Evolutionary conservation across 1,284 basidiomycete species (phyloP).

Genomic region (Phaffia rhodozyma): DNA sequence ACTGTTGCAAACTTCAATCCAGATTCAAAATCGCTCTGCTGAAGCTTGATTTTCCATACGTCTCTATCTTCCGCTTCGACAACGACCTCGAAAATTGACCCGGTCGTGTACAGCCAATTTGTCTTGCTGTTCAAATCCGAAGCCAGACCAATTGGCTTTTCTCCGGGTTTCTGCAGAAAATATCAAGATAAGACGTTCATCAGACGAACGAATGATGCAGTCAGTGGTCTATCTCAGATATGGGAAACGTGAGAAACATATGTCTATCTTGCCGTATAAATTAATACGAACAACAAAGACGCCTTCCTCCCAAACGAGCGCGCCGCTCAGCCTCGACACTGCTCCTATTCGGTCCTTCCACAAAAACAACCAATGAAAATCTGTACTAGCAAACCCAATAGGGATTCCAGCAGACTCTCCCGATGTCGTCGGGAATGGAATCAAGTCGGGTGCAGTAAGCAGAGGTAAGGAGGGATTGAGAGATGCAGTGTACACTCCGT

Average conservation of each 20-base stretch:
- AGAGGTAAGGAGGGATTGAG: constrained; percentile 47
- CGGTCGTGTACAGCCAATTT: constrained; percentile 88
- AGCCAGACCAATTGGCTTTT: constrained; percentile 58
- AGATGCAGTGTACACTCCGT: constrained; percentile 16
- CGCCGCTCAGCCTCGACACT: constrained; percentile 68
- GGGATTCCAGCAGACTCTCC: constrained; percentile 34
- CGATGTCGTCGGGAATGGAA: constrained; percentile 25
- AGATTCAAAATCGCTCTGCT: constrained; percentile 59
- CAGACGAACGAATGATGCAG: no score
- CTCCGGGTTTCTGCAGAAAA: constrained; percentile 50
- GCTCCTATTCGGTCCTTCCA: constrained; percentile 69
- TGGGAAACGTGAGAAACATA: not conserved
- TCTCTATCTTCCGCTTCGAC: constrained; percentile 81
- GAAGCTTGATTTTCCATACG: constrained; percentile 84
- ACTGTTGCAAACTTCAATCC: constrained; percentile 77
- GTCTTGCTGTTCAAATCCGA: constrained; percentile 77
- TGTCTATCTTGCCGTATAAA: no score
- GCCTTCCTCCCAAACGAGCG: constrained; percentile 68
- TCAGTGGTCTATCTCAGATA: not conserved
- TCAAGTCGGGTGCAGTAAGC: constrained; percentile 35
- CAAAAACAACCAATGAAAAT: constrained; percentile 83
- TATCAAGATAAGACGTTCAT: not conserved
- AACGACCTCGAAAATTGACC: constrained; percentile 79
- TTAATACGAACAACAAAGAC: constrained; percentile 55
- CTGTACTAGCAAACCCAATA: constrained; percentile 67